Evolutionary conservation across 2,329 filamentous ascomycete genomes (phyloP).

Genomic region (Fusarium liriodendri): DNA sequence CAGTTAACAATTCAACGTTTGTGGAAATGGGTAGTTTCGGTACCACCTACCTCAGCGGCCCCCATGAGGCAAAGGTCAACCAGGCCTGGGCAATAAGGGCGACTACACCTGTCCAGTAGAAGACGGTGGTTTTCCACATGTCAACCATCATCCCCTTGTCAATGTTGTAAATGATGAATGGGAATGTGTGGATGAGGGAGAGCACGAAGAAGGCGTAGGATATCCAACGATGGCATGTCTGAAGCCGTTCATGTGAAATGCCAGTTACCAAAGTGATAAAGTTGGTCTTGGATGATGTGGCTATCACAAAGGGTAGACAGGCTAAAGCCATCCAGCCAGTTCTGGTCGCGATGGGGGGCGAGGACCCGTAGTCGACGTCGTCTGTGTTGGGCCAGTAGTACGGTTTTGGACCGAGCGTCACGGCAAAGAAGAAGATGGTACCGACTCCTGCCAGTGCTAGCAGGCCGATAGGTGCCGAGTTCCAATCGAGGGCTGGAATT

Average conservation of each 20-base stretch:
- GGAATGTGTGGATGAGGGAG: background rate
- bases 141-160: background rate
- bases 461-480: background rate
- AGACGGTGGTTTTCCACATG: background rate
- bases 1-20: background rate
- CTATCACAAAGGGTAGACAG: background rate
- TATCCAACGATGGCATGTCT: background rate
- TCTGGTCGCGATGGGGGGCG: background rate
- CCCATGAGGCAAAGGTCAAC: background rate
- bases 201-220: background rate
- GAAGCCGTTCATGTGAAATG: background rate
- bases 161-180: background rate
- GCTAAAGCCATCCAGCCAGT: background rate
- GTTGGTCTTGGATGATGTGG: background rate
- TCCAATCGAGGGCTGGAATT: background rate
- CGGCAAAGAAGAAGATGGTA: background rate
- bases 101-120: background rate
- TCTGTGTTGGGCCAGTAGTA: background rate
- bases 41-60: background rate
- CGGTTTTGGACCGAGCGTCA: background rate
- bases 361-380: background rate
- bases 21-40: rapidly evolving
- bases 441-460: background rate
- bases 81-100: background rate
- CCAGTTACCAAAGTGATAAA: background rate